Percentiles rank a stretch among this genome's conserved stretches.
phyloP scores from a whole-genome alignment of 139 green algal genomes.

The Coccomyxa sp. region DNA sequence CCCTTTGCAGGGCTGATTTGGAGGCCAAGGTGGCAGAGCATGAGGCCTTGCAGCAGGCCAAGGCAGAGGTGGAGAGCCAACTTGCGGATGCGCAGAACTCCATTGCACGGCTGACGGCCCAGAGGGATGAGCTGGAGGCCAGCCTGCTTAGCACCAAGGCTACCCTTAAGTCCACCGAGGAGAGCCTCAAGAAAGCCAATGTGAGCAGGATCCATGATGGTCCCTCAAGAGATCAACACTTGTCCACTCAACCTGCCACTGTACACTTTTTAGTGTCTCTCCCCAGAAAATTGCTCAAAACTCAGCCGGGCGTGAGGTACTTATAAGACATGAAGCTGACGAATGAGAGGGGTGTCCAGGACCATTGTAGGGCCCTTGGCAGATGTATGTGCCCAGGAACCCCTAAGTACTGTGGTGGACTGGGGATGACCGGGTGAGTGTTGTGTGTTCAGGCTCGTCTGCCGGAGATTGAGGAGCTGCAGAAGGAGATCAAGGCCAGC shows the following conservation, averaged over 20 bases:
- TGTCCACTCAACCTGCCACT: not conserved
- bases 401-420: no score
- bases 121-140: constrained; percentile 21
- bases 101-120: constrained; percentile 12
- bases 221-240: not conserved
- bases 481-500: constrained; percentile 22
- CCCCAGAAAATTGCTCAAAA: no score
- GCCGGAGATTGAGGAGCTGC: constrained; percentile 55
- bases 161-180: constrained; percentile 19
- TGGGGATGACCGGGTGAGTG: not conserved
- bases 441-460: constrained; percentile 33
- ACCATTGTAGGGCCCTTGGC: no score
- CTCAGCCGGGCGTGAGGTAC: no score
- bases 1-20: constrained; percentile 29
- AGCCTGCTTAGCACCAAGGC: not conserved
- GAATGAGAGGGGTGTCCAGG: no score
- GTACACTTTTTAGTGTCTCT: no score
- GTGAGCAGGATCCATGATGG: not conserved
- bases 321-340: no score
- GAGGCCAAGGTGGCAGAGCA: constrained; percentile 33
- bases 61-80: constrained; percentile 27
- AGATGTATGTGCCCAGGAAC: no score
- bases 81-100: constrained; percentile 26
- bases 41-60: constrained; percentile 28
- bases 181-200: not conserved